These are phyloP conservation scores for Phoenix dactylifera DNA, from an alignment of 176 grass and related monocot genomes.

Conservation along the genomic window DNA sequence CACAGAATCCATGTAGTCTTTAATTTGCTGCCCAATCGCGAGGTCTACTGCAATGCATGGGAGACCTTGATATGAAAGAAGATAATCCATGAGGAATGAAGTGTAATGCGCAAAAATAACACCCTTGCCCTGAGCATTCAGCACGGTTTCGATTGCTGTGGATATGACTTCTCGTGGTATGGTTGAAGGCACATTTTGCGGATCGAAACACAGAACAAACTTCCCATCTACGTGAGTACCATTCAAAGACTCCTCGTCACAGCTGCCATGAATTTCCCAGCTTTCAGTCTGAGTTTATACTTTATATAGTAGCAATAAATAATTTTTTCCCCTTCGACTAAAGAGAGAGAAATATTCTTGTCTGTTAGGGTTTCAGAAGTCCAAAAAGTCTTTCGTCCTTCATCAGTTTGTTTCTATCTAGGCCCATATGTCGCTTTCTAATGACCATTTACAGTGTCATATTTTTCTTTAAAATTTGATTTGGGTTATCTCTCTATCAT, in stretches of 20 bases:
- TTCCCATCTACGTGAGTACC: constrained; percentile 1
- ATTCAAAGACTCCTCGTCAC: constrained; percentile 4
- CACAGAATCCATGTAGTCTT: background rate
- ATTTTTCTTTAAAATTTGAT: no score
- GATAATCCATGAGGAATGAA: background rate
- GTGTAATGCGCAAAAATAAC: constrained; percentile 13
- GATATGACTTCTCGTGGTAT: background rate
- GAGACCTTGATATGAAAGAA: background rate
- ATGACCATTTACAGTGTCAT: no score
- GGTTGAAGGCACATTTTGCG: background rate
- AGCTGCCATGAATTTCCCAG: background rate
- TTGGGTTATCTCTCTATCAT: no score
- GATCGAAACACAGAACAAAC: constrained; percentile 2
- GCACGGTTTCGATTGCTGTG: background rate
- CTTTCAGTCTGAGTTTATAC: no score
- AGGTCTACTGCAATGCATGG: constrained; percentile 15
- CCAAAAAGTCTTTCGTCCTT: no score
- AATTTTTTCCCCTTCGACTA: no score
- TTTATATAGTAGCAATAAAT: no score
- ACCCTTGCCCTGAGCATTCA: background rate
- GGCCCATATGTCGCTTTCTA: no score
- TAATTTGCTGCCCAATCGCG: background rate
- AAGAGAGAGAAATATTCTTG: no score
- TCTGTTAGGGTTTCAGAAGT: no score
- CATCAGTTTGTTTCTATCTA: no score